Conservation (phyloP, 306 rosid species). For the Cicer judaicum region DNA sequence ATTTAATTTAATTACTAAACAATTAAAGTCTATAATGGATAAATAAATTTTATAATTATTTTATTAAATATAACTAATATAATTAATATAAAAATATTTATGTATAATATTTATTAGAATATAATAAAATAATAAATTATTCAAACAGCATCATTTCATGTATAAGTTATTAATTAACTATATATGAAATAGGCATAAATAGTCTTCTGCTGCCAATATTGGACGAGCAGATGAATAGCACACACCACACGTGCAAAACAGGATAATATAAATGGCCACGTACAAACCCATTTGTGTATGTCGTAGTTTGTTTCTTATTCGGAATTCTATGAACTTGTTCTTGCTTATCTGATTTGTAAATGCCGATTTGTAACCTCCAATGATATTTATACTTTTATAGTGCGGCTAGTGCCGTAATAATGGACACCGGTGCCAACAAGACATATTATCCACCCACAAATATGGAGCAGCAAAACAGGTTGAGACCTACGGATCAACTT, state of each 20-base stretch:
- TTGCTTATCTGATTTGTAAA: conserved; percentile 39
- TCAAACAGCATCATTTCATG: no score
- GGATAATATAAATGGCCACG: conserved; percentile 39
- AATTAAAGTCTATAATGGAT: no score
- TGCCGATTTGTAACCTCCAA: background rate
- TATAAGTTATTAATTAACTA: no score
- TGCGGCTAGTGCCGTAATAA: conserved; percentile 25
- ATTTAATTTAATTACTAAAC: no score
- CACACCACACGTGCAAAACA: conserved; percentile 42
- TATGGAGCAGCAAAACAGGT: background rate
- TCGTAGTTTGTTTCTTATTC: conserved; percentile 46
- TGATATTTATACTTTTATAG: background rate
- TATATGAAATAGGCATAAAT: no score
- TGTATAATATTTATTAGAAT: no score
- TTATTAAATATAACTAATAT: no score
- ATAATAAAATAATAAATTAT: no score
- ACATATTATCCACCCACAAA: conserved; percentile 28
- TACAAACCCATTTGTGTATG: conserved; percentile 26
- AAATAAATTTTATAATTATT: no score
- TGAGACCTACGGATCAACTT: no score
- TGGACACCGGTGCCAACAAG: conserved; percentile 33
- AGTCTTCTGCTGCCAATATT: no score
- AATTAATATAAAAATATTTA: no score
- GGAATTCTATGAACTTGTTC: conserved; percentile 50
- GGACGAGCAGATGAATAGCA: conserved; percentile 13